Percentiles rank a stretch among this genome's conserved stretches.
Conservation (phyloP, 345 rosid genomes). For the Gossypium arboreum region DNA sequence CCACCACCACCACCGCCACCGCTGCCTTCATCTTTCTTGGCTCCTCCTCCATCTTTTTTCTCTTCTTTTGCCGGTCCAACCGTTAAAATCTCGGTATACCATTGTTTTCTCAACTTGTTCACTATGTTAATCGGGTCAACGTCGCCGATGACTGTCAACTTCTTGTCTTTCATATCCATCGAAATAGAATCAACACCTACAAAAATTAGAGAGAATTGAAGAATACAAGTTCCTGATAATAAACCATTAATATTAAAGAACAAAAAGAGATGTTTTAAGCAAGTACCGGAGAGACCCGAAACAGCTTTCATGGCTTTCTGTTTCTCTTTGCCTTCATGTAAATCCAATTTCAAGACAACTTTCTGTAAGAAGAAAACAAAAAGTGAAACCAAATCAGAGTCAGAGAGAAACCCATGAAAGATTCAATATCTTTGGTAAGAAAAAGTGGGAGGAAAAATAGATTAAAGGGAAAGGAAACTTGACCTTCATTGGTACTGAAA, state of each 20-base stretch:
- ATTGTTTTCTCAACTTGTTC: conserved; percentile 37
- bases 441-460: neutral
- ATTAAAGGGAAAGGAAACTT: neutral
- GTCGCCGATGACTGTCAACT: conserved; percentile 59
- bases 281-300: conserved; percentile 43
- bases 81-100: conserved; percentile 33
- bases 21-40: conserved; percentile 14
- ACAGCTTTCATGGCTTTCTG: conserved; percentile 53
- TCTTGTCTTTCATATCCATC: conserved; percentile 48
- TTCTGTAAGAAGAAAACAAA: conserved; percentile 40
- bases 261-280: neutral
- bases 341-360: conserved; percentile 49
- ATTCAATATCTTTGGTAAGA: neutral
- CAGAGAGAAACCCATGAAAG: neutral
- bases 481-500: neutral
- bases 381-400: neutral
- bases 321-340: conserved; percentile 46
- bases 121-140: conserved; percentile 42
- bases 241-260: neutral
- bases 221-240: neutral
- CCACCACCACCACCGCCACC: neutral
- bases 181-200: conserved; percentile 52
- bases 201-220: neutral
- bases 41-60: conserved; percentile 24
- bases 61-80: conserved; percentile 53